Base-by-base conservation (phyloP, 371 early-diverging fungal genomes). In the Mycotypha africana region DNA sequence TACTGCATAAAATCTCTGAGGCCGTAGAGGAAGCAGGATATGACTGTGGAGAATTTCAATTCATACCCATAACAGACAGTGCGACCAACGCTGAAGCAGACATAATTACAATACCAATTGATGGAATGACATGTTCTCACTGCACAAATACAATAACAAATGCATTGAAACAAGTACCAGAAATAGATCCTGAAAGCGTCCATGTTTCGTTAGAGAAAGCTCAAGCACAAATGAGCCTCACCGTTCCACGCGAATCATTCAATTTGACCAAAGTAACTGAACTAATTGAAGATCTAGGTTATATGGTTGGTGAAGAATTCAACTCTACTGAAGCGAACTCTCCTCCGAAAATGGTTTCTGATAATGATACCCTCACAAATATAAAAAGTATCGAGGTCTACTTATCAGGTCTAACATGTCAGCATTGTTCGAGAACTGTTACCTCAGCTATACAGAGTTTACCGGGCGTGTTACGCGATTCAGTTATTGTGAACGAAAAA, bases 111-210 rank as follows among this genome's bases (percentile, higher is more conserved):
- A 6, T 37, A 14, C 42, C 22, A 40, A 69, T 72, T 56, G 47
- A 68, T 40, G 87, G 95, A 28, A 91, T 95, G 93, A 89, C 92
- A 3, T 92, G 93, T 48, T 77, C 90, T 1, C 83, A 86, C 32
- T 92, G 93, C 49, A 83, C 84, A 45, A 74, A 80, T 9, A 75
- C 81, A n/a, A 71, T 95, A 20, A 85, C 84, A 49, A 57, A 62
- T 8, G 70, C 78, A 0, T 58, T 95, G 7, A 20, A 28, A 6
- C 36, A 51, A 1, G 45, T 82, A 42, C 69, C 75, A 4, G 84
- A 79, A 9, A 79, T 92, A n/a, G 51, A 62, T 35, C 61, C 45
- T 22, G 52, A 45, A 23, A 68, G 63, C 15, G 48, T 77, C 30
- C 52, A 65, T 6, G 70, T 81, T 1, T 60, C 67, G 7, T 55